phyloP scores from a whole-genome alignment of 345 rosid species.

The Alliaria petiolata region DNA sequence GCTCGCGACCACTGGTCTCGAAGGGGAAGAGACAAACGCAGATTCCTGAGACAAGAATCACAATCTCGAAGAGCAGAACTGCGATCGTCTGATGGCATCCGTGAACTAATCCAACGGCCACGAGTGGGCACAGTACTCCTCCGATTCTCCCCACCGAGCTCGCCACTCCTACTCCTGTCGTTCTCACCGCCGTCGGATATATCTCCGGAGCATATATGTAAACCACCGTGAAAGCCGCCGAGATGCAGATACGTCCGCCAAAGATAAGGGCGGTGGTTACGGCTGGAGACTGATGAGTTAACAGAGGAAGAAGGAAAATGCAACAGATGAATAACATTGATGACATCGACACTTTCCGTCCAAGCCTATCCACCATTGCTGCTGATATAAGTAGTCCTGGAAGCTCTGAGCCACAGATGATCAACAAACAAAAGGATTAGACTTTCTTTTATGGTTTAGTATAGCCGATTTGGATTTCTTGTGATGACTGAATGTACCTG shows the following conservation, averaged over 20 bases:
- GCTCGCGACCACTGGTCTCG: slow-evolving; percentile 76
- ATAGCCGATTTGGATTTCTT: slow-evolving; percentile 1
- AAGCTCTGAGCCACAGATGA: slow-evolving; percentile 46
- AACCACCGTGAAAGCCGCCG: slow-evolving; percentile 64
- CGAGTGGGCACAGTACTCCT: slow-evolving; percentile 84
- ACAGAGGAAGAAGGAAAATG: slow-evolving; percentile 71
- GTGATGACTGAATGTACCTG: slow-evolving; percentile 51
- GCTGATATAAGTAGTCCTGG: slow-evolving; percentile 88
- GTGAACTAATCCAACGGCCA: slow-evolving; percentile 76
- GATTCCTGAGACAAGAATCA: slow-evolving; percentile 57
- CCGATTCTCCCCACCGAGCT: slow-evolving; percentile 92
- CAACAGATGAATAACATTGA: slow-evolving; percentile 67
- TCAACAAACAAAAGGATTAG: slow-evolving; percentile 4
- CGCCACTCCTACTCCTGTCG: slow-evolving; percentile 86
- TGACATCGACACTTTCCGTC: slow-evolving; percentile 84
- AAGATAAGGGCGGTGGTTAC: slow-evolving; percentile 73
- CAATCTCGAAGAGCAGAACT: slow-evolving; percentile 53
- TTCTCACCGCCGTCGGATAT: slow-evolving; percentile 85
- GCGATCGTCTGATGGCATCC: slow-evolving; percentile 79
- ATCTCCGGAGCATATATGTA: slow-evolving; percentile 93
- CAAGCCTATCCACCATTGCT: slow-evolving; percentile 67
- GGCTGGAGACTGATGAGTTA: slow-evolving; percentile 51
- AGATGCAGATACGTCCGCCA: slow-evolving; percentile 82
- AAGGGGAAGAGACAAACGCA: slow-evolving; percentile 66
- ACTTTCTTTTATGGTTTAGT: not conserved